phyloP scores from a whole-genome alignment of 2,329 filamentous ascomycete genomes.

The Trichoderma brevicompactum region DNA sequence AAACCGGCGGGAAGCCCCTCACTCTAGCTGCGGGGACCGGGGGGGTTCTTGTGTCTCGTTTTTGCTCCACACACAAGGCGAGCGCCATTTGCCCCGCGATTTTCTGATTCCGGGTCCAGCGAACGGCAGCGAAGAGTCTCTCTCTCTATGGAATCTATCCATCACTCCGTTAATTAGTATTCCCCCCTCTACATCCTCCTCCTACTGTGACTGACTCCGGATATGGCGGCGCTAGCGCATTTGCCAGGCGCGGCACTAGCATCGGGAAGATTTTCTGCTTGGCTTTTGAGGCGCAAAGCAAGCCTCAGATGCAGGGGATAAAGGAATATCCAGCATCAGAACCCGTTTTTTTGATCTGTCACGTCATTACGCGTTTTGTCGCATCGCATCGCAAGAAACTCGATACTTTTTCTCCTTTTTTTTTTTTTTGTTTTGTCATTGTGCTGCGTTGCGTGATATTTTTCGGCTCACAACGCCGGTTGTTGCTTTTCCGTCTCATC shows the following conservation, averaged over 20 bases:
- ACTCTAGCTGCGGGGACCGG: neutral
- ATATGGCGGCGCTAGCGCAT: neutral
- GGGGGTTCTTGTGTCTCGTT: neutral
- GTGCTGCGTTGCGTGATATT: neutral
- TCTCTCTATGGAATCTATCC: no score
- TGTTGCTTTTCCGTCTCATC: no score
- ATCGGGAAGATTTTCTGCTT: slow-evolving; percentile 1
- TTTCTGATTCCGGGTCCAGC: slow-evolving; percentile 3
- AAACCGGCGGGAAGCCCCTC: slow-evolving; percentile 20
- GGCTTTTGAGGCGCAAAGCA: neutral
- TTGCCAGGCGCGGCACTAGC: slow-evolving; percentile 4
- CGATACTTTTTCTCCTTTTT: no score
- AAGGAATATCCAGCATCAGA: slow-evolving; percentile 2
- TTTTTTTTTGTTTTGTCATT: neutral
- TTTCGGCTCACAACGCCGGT: neutral
- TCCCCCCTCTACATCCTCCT: no score
- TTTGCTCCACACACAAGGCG: neutral
- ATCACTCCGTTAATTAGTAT: no score
- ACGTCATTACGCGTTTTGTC: neutral
- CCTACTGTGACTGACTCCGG: neutral
- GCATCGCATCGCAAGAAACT: neutral
- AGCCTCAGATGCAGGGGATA: neutral
- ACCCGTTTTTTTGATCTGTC: neutral
- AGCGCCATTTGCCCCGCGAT: slow-evolving; percentile 12
- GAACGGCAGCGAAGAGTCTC: neutral